Evolutionary conservation across 768 basidiomycete genomes (phyloP).

Genomic region (Boletus insuetus): DNA sequence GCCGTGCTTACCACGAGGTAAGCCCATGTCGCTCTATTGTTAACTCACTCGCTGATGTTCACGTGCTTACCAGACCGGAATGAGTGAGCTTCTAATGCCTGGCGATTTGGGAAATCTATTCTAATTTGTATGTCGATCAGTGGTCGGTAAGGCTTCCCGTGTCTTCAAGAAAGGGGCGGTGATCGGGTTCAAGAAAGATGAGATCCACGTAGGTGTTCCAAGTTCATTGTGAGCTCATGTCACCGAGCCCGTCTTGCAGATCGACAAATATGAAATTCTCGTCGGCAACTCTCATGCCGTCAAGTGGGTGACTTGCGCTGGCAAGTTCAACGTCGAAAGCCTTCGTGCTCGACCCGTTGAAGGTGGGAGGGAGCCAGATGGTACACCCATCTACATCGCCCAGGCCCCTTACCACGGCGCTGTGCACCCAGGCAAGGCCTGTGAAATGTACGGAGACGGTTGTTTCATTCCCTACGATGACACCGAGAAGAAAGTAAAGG

Average conservation of each 20-base stretch:
- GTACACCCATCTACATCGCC: constrained; percentile 58
- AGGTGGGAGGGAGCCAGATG: constrained; percentile 63
- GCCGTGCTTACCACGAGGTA: constrained; percentile 59
- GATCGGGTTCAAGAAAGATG: constrained; percentile 59
- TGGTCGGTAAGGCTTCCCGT: constrained; percentile 62
- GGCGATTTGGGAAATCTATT: neutral
- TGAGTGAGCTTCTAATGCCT: constrained; percentile 39
- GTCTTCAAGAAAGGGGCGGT: constrained; percentile 60
- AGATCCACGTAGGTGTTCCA: constrained; percentile 48
- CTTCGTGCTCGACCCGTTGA: constrained; percentile 58
- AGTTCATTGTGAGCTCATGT: neutral
- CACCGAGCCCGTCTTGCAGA: constrained; percentile 34
- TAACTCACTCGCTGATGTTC: constrained; percentile 1
- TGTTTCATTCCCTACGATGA: constrained; percentile 56
- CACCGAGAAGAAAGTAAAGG: constrained; percentile 51
- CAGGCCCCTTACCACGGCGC: constrained; percentile 52
- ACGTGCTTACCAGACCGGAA: constrained; percentile 41
- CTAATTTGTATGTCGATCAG: constrained; percentile 33
- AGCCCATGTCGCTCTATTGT: constrained; percentile 11
- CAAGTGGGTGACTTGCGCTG: constrained; percentile 53
- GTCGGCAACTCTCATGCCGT: constrained; percentile 57
- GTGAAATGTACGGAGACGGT: constrained; percentile 48
- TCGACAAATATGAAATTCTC: constrained; percentile 67
- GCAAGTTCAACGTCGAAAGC: constrained; percentile 40
- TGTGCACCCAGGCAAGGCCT: constrained; percentile 64